phyloP scores from a whole-genome alignment of 208 protist species.

The Phytomonas francai region DNA sequence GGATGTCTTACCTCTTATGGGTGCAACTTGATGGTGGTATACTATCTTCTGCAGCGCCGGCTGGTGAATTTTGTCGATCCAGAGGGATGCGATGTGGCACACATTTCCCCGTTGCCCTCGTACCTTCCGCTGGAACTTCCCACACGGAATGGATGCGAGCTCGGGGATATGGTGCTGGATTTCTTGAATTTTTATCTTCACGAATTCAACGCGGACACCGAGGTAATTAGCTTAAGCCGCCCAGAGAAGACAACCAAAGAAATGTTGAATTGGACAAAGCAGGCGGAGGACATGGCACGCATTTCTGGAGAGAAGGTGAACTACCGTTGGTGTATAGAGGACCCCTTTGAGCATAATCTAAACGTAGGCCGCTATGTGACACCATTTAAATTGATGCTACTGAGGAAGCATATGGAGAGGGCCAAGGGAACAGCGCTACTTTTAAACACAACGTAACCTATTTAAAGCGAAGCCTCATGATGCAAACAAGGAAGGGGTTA shows the following conservation, averaged over 20 bases:
- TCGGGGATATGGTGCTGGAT: constrained; percentile 64
- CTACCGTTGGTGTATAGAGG: constrained; percentile 88
- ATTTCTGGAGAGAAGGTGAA: constrained; percentile 69
- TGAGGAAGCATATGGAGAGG: constrained; percentile 59
- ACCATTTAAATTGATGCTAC: constrained; percentile 75
- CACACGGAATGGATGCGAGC: constrained; percentile 17
- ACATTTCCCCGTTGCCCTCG: constrained; percentile 23
- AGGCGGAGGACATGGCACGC: constrained; percentile 65
- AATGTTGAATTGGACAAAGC: constrained; percentile 67
- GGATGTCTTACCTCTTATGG: constrained; percentile 85
- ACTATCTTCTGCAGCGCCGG: constrained; percentile 64
- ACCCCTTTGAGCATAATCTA: constrained; percentile 85
- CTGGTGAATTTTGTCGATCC: constrained; percentile 48
- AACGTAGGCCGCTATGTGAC: constrained; percentile 84
- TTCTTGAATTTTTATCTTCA: constrained; percentile 72
- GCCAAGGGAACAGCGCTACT: constrained; percentile 56
- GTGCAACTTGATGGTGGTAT: constrained; percentile 82
- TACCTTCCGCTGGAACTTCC: constrained; percentile 16
- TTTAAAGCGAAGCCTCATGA: not conserved
- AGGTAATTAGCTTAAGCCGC: constrained; percentile 69
- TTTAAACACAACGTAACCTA: constrained; percentile 12
- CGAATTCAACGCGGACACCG: constrained; percentile 52
- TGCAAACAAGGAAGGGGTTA: not conserved
- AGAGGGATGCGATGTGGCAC: constrained; percentile 34
- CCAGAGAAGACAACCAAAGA: constrained; percentile 41